Conservation (phyloP, 164 flowering plant genomes). For the Umbellularia californica region DNA sequence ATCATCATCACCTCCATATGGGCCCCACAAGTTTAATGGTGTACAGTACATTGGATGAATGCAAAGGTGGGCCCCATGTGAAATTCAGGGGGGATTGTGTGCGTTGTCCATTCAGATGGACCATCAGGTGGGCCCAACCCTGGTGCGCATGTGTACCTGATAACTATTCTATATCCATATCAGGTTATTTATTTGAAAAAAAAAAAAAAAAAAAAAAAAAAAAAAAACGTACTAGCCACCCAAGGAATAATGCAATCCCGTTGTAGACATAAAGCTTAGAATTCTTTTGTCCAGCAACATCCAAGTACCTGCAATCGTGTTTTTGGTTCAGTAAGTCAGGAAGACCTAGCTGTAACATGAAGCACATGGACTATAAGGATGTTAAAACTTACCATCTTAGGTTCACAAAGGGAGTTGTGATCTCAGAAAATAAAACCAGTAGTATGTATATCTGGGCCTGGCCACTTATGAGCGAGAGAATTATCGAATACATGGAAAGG, state of each 20-base stretch:
- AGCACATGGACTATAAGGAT: background rate
- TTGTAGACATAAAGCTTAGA: conserved; percentile 55
- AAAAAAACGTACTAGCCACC: conserved; percentile 33
- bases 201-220: too few species aligned
- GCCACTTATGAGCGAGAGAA: conserved; percentile 57
- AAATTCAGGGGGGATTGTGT: too few species aligned
- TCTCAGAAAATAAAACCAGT: conserved; percentile 74
- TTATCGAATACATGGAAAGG: conserved; percentile 58
- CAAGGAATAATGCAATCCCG: conserved; percentile 68
- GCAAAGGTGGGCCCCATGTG: too few species aligned
- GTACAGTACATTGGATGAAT: too few species aligned
- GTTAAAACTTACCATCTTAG: conserved; percentile 55
- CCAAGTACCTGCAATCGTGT: conserved; percentile 57
- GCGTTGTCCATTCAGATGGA: too few species aligned
- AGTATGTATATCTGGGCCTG: conserved; percentile 60
- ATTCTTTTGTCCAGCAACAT: conserved; percentile 60
- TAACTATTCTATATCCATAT: too few species aligned
- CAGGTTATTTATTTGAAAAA: too few species aligned
- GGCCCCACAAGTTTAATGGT: too few species aligned
- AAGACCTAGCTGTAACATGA: conserved; percentile 2
- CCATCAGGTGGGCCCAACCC: too few species aligned
- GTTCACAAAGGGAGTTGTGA: conserved; percentile 77
- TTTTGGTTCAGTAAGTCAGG: background rate
- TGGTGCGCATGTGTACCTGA: too few species aligned
- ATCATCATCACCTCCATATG: too few species aligned